Conservation (phyloP, 2,329 filamentous ascomycete genomes). For the Teratosphaeria gauchensis region DNA sequence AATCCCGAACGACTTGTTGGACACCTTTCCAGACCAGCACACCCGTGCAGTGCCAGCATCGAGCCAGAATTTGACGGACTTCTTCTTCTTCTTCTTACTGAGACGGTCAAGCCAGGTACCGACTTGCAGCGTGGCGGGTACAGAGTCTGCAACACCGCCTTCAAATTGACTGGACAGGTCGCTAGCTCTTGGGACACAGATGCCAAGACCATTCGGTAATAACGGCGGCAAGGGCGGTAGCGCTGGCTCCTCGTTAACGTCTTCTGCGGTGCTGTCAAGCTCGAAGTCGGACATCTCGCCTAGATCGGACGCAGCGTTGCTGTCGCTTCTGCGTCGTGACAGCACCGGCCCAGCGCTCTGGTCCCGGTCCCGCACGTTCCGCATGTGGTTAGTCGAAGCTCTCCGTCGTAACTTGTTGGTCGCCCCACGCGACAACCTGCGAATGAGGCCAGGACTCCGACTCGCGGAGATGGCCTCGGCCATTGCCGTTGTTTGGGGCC, state of each 20-base stretch:
- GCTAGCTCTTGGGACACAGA: slow-evolving; percentile 23
- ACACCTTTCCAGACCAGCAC: slow-evolving; percentile 70
- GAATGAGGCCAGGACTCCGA: slow-evolving; percentile 57
- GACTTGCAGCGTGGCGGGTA: slow-evolving; percentile 65
- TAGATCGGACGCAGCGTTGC: slow-evolving; percentile 56
- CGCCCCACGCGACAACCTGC: slow-evolving; percentile 74
- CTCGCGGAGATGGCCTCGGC: slow-evolving; percentile 49
- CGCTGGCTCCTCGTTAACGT: slow-evolving; percentile 26
- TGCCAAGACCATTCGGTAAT: slow-evolving; percentile 31
- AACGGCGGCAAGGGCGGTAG: slow-evolving; percentile 16
- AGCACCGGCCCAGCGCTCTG: slow-evolving; percentile 84
- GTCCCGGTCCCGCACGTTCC: slow-evolving; percentile 57
- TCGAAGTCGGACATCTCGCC: slow-evolving; percentile 41
- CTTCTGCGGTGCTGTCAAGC: slow-evolving; percentile 46
- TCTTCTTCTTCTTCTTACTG: slow-evolving; percentile 69
- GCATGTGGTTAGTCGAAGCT: slow-evolving; percentile 63
- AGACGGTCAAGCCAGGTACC: slow-evolving; percentile 75
- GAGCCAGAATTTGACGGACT: slow-evolving; percentile 65
- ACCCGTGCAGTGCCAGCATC: slow-evolving; percentile 80
- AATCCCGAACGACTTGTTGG: slow-evolving; percentile 79
- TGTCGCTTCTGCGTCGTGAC: slow-evolving; percentile 78
- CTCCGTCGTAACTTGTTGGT: slow-evolving; percentile 62
- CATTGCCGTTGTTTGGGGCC: slow-evolving; percentile 47
- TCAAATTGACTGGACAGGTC: slow-evolving; percentile 29
- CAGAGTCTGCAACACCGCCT: slow-evolving; percentile 54